These are phyloP conservation scores for Hericium rajendrae DNA, from an alignment of 768 basidiomycete species.

Conservation along the genomic window DNA sequence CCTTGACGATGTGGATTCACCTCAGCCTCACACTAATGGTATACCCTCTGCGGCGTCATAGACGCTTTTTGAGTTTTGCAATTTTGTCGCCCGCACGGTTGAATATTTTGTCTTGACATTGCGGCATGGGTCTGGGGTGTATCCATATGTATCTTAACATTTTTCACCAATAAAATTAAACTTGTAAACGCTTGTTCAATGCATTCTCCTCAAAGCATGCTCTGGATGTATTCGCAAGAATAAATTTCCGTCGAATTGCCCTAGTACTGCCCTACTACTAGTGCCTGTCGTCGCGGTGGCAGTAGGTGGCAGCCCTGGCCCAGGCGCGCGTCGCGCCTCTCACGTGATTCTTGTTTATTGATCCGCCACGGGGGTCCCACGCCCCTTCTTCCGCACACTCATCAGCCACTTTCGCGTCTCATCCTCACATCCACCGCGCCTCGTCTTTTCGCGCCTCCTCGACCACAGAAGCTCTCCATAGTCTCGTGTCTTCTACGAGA, in stretches of 20 bases:
- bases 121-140: not conserved
- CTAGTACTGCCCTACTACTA: too few species aligned
- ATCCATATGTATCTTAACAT: not conserved
- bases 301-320: too few species aligned
- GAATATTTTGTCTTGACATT: not conserved
- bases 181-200: not conserved
- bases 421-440: not conserved
- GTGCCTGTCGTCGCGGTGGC: too few species aligned
- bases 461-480: not conserved
- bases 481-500: not conserved
- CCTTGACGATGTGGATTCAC: conserved; percentile 27
- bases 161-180: not conserved
- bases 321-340: not conserved
- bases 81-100: not conserved
- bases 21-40: conserved; percentile 8
- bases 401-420: not conserved
- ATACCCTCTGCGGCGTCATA: not conserved
- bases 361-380: not conserved
- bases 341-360: conserved; percentile 14
- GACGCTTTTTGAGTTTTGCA: not conserved
- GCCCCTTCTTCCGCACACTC: not conserved
- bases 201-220: too few species aligned
- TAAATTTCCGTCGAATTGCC: too few species aligned
- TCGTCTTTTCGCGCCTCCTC: not conserved
- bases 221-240: too few species aligned